Percentiles rank a stretch among this genome's conserved stretches.
Evolutionary conservation across 352 stramenopile genomes (phyloP).

Genomic region (Aphanomyces cochlioides): DNA sequence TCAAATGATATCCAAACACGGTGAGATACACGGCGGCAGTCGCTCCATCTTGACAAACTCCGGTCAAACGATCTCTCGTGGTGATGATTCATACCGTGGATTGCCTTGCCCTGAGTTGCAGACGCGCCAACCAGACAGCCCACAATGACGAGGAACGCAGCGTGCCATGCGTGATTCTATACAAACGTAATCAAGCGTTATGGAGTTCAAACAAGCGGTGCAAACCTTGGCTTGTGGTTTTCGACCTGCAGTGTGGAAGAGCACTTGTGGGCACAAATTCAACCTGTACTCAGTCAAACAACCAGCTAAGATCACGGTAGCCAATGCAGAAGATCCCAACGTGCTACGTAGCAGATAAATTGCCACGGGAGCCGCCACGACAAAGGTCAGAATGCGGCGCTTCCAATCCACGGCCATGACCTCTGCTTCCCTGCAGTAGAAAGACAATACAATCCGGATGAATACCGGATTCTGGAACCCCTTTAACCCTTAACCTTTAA

Average conservation of each 20-base stretch:
- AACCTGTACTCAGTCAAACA: slow-evolving; percentile 55
- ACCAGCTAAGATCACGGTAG: slow-evolving; percentile 45
- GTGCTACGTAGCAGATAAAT: slow-evolving; percentile 51
- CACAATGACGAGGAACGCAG: slow-evolving; percentile 27
- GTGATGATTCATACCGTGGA: slow-evolving; percentile 23
- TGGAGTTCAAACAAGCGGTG: not conserved
- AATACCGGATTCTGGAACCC: no score
- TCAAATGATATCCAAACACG: slow-evolving; percentile 44
- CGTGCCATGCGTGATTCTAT: slow-evolving; percentile 18
- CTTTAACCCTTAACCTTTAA: no score
- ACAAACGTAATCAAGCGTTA: not conserved
- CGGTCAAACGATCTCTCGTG: not conserved
- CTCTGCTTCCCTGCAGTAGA: no score
- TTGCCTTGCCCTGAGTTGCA: slow-evolving; percentile 24
- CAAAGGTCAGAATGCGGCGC: slow-evolving; percentile 49
- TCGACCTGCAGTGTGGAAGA: slow-evolving; percentile 30
- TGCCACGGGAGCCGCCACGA: slow-evolving; percentile 56
- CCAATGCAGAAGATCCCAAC: slow-evolving; percentile 49
- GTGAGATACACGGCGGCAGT: slow-evolving; percentile 34
- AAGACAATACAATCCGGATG: no score
- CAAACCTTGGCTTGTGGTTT: slow-evolving; percentile 28
- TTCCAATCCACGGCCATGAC: slow-evolving; percentile 47
- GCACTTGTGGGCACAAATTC: slow-evolving; percentile 48
- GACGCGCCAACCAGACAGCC: slow-evolving; percentile 21
- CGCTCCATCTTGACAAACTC: slow-evolving; percentile 39